These are phyloP conservation scores for Aphanomyces invadans DNA, from an alignment of 352 stramenopile species.

Conservation along the genomic window DNA sequence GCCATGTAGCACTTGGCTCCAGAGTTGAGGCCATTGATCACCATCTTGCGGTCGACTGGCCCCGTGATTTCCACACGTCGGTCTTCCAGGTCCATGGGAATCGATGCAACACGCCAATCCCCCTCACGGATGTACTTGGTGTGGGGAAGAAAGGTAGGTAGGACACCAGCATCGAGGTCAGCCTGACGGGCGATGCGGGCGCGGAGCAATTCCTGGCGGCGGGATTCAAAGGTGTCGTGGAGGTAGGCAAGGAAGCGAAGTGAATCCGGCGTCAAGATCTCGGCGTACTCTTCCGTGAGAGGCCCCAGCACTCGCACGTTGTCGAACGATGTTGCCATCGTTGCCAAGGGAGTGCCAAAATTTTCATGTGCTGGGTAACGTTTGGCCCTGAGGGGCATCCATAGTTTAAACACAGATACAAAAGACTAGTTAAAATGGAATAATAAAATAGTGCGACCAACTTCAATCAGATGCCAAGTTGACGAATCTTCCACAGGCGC, in stretches of 20 bases:
- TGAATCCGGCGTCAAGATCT: slow-evolving; percentile 86
- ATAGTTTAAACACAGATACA: too few species aligned
- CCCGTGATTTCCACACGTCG: slow-evolving; percentile 94
- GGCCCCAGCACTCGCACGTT: slow-evolving; percentile 79
- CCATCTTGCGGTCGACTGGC: slow-evolving; percentile 94
- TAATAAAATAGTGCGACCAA: too few species aligned
- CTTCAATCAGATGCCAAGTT: too few species aligned
- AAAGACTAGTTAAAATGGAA: too few species aligned
- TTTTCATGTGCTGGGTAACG: too few species aligned
- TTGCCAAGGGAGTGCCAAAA: too few species aligned
- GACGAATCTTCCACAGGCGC: too few species aligned
- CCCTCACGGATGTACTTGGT: slow-evolving; percentile 78
- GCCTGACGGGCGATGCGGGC: slow-evolving; percentile 49
- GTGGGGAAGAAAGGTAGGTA: slow-evolving; percentile 83
- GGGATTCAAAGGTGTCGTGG: slow-evolving; percentile 78
- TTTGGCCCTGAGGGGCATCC: too few species aligned
- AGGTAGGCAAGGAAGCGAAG: slow-evolving; percentile 89
- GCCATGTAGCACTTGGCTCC: slow-evolving; percentile 94
- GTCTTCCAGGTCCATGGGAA: slow-evolving; percentile 83
- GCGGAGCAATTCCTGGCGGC: slow-evolving; percentile 51
- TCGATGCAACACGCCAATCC: slow-evolving; percentile 64
- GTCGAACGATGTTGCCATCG: slow-evolving; percentile 32
- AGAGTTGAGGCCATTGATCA: slow-evolving; percentile 95
- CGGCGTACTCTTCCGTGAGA: slow-evolving; percentile 63
- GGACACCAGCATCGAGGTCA: slow-evolving; percentile 79